Percentiles rank a stretch among this genome's conserved stretches.
phyloP scores from a whole-genome alignment of 495 filamentous ascomycete genomes.

The Immersiella caudata region DNA sequence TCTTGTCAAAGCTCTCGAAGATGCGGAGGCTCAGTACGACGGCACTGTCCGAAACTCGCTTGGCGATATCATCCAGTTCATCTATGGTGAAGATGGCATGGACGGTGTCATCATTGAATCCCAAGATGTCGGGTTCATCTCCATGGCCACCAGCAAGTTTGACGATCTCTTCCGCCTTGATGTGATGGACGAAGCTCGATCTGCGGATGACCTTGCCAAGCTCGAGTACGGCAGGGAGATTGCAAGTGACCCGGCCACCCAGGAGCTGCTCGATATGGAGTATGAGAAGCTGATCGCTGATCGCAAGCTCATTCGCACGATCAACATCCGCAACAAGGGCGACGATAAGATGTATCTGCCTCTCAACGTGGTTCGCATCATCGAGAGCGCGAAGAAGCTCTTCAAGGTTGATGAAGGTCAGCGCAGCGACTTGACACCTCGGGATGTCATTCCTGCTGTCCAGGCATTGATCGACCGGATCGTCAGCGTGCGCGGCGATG shows the following conservation, averaged over 20 bases:
- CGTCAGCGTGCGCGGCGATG: slow-evolving; percentile 80
- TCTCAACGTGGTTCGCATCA: slow-evolving; percentile 86
- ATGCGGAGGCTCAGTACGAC: slow-evolving; percentile 97
- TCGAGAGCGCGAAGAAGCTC: slow-evolving; percentile 83
- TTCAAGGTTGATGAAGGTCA: slow-evolving; percentile 85
- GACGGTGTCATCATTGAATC: slow-evolving; percentile 90
- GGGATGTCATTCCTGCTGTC: slow-evolving; percentile 83
- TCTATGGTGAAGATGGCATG: slow-evolving; percentile 96
- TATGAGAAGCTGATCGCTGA: slow-evolving; percentile 77
- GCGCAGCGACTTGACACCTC: slow-evolving; percentile 88
- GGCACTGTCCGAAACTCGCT: slow-evolving; percentile 96
- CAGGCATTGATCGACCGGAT: slow-evolving; percentile 73
- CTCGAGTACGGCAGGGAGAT: slow-evolving; percentile 89
- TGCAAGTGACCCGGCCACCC: slow-evolving; percentile 79
- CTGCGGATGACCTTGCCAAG: slow-evolving; percentile 65
- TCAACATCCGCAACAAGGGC: slow-evolving; percentile 52
- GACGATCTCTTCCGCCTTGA: slow-evolving; percentile 84
- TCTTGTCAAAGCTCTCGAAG: slow-evolving; percentile 96
- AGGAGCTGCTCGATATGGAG: slow-evolving; percentile 83
- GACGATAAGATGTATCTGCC: slow-evolving; percentile 87
- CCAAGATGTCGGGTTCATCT: slow-evolving; percentile 84
- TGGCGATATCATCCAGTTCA: slow-evolving; percentile 94
- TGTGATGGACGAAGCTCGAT: slow-evolving; percentile 74
- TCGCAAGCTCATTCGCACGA: slow-evolving; percentile 72
- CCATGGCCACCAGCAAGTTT: slow-evolving; percentile 71